Conservation (phyloP, 345 rosid species). For the Erodium maritimum region DNA sequence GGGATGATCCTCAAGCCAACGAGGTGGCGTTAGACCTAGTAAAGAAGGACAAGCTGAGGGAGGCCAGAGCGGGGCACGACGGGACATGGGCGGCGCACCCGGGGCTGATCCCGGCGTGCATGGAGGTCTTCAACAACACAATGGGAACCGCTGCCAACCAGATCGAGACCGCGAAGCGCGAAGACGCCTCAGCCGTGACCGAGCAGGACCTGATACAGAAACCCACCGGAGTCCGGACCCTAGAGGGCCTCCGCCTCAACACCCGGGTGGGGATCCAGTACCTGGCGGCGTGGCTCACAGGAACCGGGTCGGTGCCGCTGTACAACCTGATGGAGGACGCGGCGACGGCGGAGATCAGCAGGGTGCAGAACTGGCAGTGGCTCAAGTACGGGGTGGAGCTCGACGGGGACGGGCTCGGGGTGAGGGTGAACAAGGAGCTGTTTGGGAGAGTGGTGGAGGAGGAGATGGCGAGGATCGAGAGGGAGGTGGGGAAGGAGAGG, state of each 20-base stretch:
- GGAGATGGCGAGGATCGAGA: slow-evolving; percentile 75
- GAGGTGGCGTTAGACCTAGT: slow-evolving; percentile 77
- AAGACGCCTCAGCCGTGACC: slow-evolving; percentile 49
- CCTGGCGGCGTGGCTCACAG: slow-evolving; percentile 82
- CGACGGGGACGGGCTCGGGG: slow-evolving; percentile 69
- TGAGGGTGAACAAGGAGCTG: slow-evolving; percentile 47
- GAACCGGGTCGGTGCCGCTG: slow-evolving; percentile 82
- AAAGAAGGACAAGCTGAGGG: slow-evolving; percentile 80
- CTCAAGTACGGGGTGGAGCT: slow-evolving; percentile 64
- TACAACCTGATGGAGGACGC: slow-evolving; percentile 97
- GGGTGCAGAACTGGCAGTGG: slow-evolving; percentile 97
- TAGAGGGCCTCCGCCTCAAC: slow-evolving; percentile 78
- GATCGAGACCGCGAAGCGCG: slow-evolving; percentile 45
- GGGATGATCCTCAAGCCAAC: slow-evolving; percentile 67
- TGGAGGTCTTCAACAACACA: slow-evolving; percentile 52
- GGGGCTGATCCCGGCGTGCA: slow-evolving; percentile 64
- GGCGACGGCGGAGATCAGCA: slow-evolving; percentile 88
- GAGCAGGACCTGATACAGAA: slow-evolving; percentile 78
- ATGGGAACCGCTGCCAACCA: slow-evolving; percentile 65
- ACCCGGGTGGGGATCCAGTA: slow-evolving; percentile 89
- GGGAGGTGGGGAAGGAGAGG: slow-evolving; percentile 74
- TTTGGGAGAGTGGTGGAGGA: slow-evolving; percentile 80
- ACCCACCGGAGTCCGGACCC: slow-evolving; percentile 69
- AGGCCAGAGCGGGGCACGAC: slow-evolving; percentile 80
- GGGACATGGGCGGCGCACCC: slow-evolving; percentile 99